Conservation (phyloP, 805 yeast genomes). For the Ogataea minuta region DNA sequence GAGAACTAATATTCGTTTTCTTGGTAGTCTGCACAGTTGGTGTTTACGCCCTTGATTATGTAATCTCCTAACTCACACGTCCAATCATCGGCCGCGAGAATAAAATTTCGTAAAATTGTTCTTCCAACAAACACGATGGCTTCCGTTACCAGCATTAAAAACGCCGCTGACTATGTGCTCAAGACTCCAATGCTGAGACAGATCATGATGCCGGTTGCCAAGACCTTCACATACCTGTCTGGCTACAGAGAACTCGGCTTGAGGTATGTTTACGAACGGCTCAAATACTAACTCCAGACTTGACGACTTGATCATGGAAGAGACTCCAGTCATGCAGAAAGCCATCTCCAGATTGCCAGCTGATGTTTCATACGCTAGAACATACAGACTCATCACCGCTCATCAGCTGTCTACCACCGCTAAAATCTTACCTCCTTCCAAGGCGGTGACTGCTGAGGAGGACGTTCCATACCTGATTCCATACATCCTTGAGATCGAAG, state of each 20-base stretch:
- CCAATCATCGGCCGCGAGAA: slow-evolving; percentile 21
- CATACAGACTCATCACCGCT: slow-evolving; percentile 88
- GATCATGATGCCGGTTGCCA: slow-evolving; percentile 76
- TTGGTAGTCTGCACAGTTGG: not conserved
- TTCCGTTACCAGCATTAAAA: slow-evolving; percentile 66
- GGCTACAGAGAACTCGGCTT: slow-evolving; percentile 97
- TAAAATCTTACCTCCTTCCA: slow-evolving; percentile 76
- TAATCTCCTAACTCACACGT: not conserved
- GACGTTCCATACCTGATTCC: slow-evolving; percentile 83
- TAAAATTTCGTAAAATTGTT: slow-evolving; percentile 15
- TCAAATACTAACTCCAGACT: slow-evolving; percentile 40
- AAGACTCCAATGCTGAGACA: slow-evolving; percentile 76
- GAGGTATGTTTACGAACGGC: slow-evolving; percentile 37
- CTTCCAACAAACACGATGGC: slow-evolving; percentile 37
- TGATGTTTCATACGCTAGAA: slow-evolving; percentile 83
- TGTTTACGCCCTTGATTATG: not conserved
- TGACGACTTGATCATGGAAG: slow-evolving; percentile 87
- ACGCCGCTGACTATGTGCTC: slow-evolving; percentile 74
- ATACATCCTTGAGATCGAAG: slow-evolving; percentile 90
- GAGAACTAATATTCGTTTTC: not conserved
- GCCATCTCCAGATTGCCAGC: slow-evolving; percentile 87
- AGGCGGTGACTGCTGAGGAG: slow-evolving; percentile 76
- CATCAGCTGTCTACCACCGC: slow-evolving; percentile 84
- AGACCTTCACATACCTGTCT: slow-evolving; percentile 65
- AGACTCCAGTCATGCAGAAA: slow-evolving; percentile 79